Conservation (phyloP, 1,284 basidiomycete genomes). For the Ganoderma sinense region DNA sequence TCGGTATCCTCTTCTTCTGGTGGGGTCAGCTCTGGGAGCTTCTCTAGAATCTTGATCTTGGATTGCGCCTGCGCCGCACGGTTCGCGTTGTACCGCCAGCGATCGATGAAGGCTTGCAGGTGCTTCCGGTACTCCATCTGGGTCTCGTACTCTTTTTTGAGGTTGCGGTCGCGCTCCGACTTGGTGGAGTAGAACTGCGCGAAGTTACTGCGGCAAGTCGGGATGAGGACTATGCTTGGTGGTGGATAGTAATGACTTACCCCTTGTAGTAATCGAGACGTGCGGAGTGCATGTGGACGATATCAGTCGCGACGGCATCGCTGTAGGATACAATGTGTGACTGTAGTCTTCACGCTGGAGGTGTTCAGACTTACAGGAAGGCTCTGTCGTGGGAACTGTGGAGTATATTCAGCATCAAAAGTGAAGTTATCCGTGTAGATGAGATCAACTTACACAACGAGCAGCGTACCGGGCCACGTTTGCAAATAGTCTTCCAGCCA, state of each 20-base stretch:
- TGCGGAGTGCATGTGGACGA: conserved; percentile 95
- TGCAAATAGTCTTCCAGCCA: conserved; percentile 97
- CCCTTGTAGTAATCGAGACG: conserved; percentile 95
- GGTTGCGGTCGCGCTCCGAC: conserved; percentile 91
- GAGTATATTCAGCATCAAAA: conserved; percentile 13
- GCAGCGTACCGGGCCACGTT: conserved; percentile 93
- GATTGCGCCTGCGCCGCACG: conserved; percentile 67
- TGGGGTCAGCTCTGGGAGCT: conserved; percentile 93
- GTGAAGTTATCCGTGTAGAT: neutral
- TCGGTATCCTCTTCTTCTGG: conserved; percentile 92
- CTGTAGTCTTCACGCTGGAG: neutral
- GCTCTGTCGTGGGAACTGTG: conserved; percentile 94
- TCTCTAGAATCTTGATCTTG: conserved; percentile 98
- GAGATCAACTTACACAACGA: conserved; percentile 80
- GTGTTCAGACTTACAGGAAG: conserved; percentile 72
- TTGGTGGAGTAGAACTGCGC: conserved; percentile 99
- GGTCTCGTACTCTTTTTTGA: conserved; percentile 94
- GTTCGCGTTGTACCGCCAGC: conserved; percentile 96
- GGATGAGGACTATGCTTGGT: neutral
- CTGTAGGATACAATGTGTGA: conserved; percentile 42
- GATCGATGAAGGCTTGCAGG: conserved; percentile 96
- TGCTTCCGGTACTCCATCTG: conserved; percentile 96
- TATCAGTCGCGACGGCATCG: conserved; percentile 95
- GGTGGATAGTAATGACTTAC: conserved; percentile 44
- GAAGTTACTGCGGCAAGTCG: conserved; percentile 81